Conservation (phyloP, 371 early-diverging fungal genomes). For the Syncephalastrum sp. region DNA sequence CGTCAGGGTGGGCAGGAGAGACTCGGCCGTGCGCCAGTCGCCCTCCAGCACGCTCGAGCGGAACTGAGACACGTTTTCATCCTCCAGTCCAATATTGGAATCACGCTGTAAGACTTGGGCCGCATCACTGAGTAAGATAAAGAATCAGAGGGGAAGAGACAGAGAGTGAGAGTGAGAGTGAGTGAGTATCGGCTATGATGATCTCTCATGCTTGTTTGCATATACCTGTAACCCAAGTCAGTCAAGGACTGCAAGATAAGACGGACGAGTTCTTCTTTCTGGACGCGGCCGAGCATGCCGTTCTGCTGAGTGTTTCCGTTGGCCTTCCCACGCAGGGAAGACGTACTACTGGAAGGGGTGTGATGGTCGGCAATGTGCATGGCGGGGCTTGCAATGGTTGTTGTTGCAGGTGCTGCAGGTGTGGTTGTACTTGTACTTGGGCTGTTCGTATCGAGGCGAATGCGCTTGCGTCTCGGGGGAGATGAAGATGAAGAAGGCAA, state of each 20-base stretch:
- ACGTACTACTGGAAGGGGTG: no score
- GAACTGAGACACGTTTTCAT: slow-evolving; percentile 56
- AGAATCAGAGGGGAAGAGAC: no score
- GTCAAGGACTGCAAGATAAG: slow-evolving; percentile 82
- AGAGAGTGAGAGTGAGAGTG: no score
- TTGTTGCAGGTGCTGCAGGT: no score
- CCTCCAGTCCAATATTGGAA: slow-evolving; percentile 71
- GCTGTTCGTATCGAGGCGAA: no score
- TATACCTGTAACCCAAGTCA: slow-evolving; percentile 78
- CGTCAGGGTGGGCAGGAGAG: slow-evolving; percentile 34
- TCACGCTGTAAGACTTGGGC: slow-evolving; percentile 68
- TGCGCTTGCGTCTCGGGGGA: not conserved
- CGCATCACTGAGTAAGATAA: slow-evolving; percentile 39
- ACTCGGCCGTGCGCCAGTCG: slow-evolving; percentile 71
- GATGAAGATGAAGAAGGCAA: slow-evolving; percentile 1
- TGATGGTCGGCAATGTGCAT: no score
- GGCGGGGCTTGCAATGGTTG: no score
- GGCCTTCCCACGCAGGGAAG: no score
- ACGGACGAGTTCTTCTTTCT: slow-evolving; percentile 77
- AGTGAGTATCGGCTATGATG: no score
- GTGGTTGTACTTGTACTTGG: no score
- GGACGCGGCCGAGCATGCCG: slow-evolving; percentile 2
- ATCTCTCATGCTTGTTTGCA: no score
- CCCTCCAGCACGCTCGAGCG: slow-evolving; percentile 68
- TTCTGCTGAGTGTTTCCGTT: no score